Evolutionary conservation across 2,329 filamentous ascomycete genomes (phyloP).

Genomic region (Fonsecaea pedrosoi): DNA sequence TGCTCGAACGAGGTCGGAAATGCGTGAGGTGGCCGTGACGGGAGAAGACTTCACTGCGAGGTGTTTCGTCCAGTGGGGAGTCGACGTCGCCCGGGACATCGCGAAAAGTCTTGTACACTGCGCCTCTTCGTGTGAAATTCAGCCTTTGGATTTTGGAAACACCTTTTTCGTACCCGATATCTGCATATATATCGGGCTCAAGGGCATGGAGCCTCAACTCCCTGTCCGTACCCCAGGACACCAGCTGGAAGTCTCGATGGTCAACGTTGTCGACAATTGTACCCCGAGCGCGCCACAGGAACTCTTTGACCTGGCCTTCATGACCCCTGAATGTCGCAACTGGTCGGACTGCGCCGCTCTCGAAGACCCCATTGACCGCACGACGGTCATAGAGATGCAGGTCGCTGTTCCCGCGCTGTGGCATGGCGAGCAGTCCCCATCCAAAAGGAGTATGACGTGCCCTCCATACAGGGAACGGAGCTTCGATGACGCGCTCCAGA

Average conservation of each 20-base stretch:
- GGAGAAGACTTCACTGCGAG: constrained; percentile 39
- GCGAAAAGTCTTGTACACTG: constrained; percentile 83
- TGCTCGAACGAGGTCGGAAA: constrained; percentile 44
- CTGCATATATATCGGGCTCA: constrained; percentile 67
- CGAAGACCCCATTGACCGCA: constrained; percentile 41
- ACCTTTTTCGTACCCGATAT: constrained; percentile 77
- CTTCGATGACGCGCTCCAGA: constrained; percentile 78
- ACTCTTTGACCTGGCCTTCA: constrained; percentile 79
- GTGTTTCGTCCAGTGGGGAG: constrained; percentile 37
- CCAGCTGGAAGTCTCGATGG: constrained; percentile 86
- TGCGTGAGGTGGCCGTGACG: constrained; percentile 29
- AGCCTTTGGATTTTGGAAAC: constrained; percentile 68
- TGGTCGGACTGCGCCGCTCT: constrained; percentile 47
- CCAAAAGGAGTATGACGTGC: constrained; percentile 92
- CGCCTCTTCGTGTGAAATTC: constrained; percentile 80
- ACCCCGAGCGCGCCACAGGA: constrained; percentile 84
- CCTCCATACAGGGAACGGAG: constrained; percentile 87
- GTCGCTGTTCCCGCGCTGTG: constrained; percentile 83
- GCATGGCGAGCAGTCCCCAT: constrained; percentile 85
- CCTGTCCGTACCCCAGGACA: constrained; percentile 90
- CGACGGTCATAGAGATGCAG: constrained; percentile 80
- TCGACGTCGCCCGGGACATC: constrained; percentile 68
- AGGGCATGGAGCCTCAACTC: constrained; percentile 79
- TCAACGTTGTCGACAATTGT: constrained; percentile 72
- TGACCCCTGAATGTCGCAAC: constrained; percentile 63